A percentile compares a stretch with the other conserved stretches of the same genome.
Conservation (phyloP, 2,329 filamentous ascomycete genomes). For the Pseudogymnoascus verrucosus region DNA sequence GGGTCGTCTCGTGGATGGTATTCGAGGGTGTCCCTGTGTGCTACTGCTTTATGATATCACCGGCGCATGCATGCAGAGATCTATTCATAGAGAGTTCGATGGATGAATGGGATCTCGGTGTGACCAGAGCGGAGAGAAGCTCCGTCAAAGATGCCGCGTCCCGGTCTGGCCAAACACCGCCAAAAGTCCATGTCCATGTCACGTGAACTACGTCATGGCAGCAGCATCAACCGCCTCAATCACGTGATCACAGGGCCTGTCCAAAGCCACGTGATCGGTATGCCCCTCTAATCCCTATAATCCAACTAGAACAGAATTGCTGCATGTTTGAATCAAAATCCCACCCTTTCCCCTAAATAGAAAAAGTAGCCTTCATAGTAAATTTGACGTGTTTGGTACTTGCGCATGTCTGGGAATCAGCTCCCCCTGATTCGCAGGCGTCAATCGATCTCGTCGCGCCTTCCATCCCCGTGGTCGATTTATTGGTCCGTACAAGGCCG, state of each 20-base stretch:
- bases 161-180: neutral
- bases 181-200: neutral
- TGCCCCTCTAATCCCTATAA: neutral
- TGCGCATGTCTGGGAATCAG: neutral
- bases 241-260: neutral
- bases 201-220: neutral
- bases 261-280: neutral
- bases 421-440: neutral
- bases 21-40: neutral
- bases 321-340: neutral
- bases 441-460: neutral
- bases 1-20: neutral
- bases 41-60: neutral
- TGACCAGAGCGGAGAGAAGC: neutral
- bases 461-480: neutral
- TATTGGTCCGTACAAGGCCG: neutral
- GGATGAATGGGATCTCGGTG: neutral
- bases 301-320: neutral
- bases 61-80: neutral
- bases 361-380: neutral
- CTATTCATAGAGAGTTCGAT: neutral
- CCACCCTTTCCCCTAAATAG: neutral
- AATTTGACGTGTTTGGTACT: neutral
- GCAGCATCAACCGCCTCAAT: neutral
- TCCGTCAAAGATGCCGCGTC: neutral